A percentile compares a stretch with the other conserved stretches of the same genome.
Evolutionary conservation across 2,329 filamentous ascomycete genomes (phyloP).

Genomic region (Fusarium albosuccineum): DNA sequence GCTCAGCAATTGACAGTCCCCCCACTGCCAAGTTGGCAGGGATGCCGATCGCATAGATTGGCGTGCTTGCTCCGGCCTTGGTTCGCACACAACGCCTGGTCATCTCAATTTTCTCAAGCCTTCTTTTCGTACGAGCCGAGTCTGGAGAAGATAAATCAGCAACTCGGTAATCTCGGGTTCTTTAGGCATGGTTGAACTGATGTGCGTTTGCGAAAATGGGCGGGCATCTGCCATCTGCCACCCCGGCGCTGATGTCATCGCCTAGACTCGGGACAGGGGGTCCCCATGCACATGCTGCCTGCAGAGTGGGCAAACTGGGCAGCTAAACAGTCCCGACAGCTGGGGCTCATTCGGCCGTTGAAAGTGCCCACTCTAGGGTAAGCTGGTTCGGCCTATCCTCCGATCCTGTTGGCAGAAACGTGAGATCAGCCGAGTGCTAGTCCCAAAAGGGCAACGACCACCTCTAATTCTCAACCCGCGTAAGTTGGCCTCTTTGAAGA

Average conservation of each 20-base stretch:
- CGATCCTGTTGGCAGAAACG: not conserved
- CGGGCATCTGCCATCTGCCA: constrained; percentile 10
- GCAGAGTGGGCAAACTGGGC: not conserved
- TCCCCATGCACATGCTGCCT: not conserved
- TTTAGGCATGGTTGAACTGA: constrained; percentile 5
- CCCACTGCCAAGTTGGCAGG: constrained; percentile 13
- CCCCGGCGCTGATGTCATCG: constrained; percentile 36
- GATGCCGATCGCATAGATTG: constrained; percentile 10
- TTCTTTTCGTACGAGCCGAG: constrained; percentile 4
- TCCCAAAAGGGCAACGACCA: not conserved
- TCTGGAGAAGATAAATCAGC: constrained; percentile 12
- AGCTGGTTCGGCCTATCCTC: not conserved
- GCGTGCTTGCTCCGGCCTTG: constrained; percentile 2
- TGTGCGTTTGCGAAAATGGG: constrained; percentile 1
- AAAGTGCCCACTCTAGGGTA: constrained; percentile 11
- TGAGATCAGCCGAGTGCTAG: constrained; percentile 25
- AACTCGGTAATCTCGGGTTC: constrained; percentile 4
- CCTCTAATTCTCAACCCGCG: constrained; percentile 32
- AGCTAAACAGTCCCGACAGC: constrained; percentile 6
- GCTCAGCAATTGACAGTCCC: constrained; percentile 13
- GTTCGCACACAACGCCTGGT: constrained; percentile 6
- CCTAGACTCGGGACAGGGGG: constrained; percentile 23
- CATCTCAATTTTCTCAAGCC: constrained; percentile 27
- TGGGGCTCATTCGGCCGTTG: not conserved
- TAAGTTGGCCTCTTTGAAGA: constrained; percentile 41